Conservation (phyloP, 805 yeast genomes). For the Ogataea nonfermentans region DNA sequence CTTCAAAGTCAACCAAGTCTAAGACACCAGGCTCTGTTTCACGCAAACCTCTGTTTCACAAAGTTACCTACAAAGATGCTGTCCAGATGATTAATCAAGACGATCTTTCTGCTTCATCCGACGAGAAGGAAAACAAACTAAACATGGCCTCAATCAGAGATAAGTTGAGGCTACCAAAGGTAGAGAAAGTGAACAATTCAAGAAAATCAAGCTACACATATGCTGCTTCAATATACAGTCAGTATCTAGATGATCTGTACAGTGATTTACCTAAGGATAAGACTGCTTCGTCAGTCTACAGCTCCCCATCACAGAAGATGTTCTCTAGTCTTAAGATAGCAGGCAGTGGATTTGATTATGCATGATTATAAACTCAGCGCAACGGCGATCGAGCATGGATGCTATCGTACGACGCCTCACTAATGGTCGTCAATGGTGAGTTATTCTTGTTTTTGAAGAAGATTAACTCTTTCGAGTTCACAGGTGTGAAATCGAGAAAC, state of each 20-base stretch:
- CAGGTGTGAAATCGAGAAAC: slow-evolving; percentile 16
- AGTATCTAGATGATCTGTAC: neutral
- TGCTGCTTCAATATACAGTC: neutral
- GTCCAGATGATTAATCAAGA: neutral
- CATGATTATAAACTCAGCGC: slow-evolving; percentile 1
- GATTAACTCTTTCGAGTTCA: slow-evolving; percentile 15
- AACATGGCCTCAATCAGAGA: neutral
- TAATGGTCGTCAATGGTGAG: slow-evolving; percentile 32
- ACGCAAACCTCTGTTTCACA: slow-evolving; percentile 5
- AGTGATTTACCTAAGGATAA: neutral
- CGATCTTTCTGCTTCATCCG: neutral
- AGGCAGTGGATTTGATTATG: slow-evolving; percentile 4
- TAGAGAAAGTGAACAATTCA: neutral
- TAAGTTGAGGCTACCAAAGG: too few species aligned
- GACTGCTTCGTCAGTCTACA: neutral
- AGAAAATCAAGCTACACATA: neutral
- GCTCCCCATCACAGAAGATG: slow-evolving; percentile 9
- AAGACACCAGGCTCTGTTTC: too few species aligned
- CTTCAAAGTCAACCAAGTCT: neutral
- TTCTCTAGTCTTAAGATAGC: slow-evolving; percentile 6
- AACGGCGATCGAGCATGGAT: slow-evolving; percentile 14
- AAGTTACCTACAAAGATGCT: slow-evolving; percentile 3
- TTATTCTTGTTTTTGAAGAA: slow-evolving; percentile 11
- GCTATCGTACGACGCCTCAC: slow-evolving; percentile 30
- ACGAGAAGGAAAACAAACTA: slow-evolving; percentile 8